Base-by-base conservation (phyloP, 495 filamentous ascomycete species). In the Trichodelitschia bisporula region DNA sequence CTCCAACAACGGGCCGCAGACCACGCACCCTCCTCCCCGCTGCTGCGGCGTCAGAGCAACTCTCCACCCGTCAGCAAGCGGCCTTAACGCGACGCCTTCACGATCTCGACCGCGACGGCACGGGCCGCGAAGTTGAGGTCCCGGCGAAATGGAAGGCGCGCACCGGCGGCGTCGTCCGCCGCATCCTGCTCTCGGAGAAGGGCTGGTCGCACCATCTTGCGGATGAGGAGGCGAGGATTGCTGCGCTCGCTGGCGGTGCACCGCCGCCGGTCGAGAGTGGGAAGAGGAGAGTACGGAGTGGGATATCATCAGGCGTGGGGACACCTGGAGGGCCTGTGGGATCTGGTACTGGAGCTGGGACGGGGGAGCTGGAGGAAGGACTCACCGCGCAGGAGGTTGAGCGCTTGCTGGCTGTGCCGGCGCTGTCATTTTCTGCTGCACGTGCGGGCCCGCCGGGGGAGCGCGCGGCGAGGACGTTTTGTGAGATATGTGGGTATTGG, bases 401-500 rank as follows among this genome's bases (percentile, higher is more conserved):
- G 32, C 58, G 59, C 5, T 53, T 92, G 18, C 46, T 86, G 4
- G 50, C 65, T 1, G 69, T 66, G 21, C 73, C 77, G 16, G 73
- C 80, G 14, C 50, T 92, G 18, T 68, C 62, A n/a, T 91, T 90
- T 47, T 62, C 66, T 30, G 77, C 74, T 18, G 70, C 82, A 16
- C 58, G 74, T n/a, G 69, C 62, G 0, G 55, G 51, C 8, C 65
- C 66, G 34, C 55, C 64, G 2, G 37, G 54, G 1, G 41, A 54
- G 3, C 43, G 40, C 26, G 40, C 40, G 30, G 67, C 77, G n/a
- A n/a, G n/a, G n/a, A n/a, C n/a, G n/a, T 92, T 92, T 44, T 92
- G 82, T 53, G 77, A 74, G 43, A 70, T 83, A 30, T 92, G 82
- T 51, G 82, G 82, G 18, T 90, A 86, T 49, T 92, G 83, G 82